Evolutionary conservation across 2,329 filamentous ascomycete species (phyloP).

Genomic region (Elsinoe batatas): DNA sequence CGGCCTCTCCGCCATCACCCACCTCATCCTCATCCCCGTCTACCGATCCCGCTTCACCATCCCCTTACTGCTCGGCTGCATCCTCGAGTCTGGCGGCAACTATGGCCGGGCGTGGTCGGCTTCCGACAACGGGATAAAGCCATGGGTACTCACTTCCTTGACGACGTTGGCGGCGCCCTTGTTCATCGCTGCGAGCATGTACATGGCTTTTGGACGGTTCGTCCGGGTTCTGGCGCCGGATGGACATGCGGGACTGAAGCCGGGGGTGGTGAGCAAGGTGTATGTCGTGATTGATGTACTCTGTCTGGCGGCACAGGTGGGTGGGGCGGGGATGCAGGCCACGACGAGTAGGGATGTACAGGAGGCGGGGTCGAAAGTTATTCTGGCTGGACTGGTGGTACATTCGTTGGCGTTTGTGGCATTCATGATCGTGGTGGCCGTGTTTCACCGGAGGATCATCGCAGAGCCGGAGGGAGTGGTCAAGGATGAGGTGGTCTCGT

Average conservation of each 20-base stretch:
- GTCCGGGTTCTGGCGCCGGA: not conserved
- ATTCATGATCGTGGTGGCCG: not conserved
- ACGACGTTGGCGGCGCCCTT: not conserved
- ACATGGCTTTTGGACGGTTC: not conserved
- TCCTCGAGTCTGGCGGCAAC: not conserved
- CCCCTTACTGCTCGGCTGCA: not conserved
- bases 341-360: not conserved
- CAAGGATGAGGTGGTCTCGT: not conserved
- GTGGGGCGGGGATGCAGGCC: not conserved
- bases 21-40: not conserved
- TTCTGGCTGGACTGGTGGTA: not conserved
- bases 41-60: not conserved
- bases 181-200: not conserved
- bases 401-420: not conserved
- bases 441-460: not conserved
- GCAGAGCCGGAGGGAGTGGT: not conserved
- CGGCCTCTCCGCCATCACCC: not conserved
- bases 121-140: not conserved
- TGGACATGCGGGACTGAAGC: not conserved
- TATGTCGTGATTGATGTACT: not conserved
- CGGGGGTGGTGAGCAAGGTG: not conserved
- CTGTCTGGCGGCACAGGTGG: not conserved
- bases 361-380: not conserved
- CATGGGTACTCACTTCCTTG: not conserved
- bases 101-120: not conserved